These are phyloP conservation scores for Rhodotorula sp. DNA, from an alignment of 1,284 basidiomycete species.

Conservation along the genomic window DNA sequence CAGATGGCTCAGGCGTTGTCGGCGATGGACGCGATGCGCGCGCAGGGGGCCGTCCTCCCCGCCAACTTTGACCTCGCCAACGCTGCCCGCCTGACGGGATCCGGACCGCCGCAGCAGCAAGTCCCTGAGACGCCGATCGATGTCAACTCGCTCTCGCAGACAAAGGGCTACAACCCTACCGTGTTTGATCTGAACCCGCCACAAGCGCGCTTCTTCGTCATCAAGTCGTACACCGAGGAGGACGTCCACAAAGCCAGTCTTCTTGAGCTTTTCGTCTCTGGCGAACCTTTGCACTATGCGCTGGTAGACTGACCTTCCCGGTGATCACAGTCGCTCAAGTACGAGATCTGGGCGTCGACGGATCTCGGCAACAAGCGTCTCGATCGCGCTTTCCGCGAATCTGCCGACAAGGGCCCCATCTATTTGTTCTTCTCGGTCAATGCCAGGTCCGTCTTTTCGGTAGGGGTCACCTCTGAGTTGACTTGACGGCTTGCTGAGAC, in stretches of 20 bases:
- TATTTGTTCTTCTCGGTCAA: slow-evolving; percentile 97
- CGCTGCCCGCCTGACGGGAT: background rate
- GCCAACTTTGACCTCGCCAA: slow-evolving; percentile 9
- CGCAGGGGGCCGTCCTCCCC: slow-evolving; percentile 19
- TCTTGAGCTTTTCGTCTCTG: background rate
- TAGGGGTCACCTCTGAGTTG: background rate
- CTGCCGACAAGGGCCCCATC: slow-evolving; percentile 78
- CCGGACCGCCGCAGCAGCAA: background rate
- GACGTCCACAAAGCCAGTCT: slow-evolving; percentile 77
- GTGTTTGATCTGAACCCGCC: slow-evolving; percentile 77
- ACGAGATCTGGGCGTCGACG: slow-evolving; percentile 92
- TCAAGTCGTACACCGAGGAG: slow-evolving; percentile 96
- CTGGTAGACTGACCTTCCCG: slow-evolving; percentile 60
- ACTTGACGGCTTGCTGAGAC: background rate
- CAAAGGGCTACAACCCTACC: slow-evolving; percentile 85
- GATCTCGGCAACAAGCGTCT: slow-evolving; percentile 92
- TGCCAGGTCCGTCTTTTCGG: slow-evolving; percentile 59
- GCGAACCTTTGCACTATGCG: slow-evolving; percentile 55
- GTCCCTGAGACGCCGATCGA: slow-evolving; percentile 55
- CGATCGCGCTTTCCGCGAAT: slow-evolving; percentile 92
- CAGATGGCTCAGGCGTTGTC: slow-evolving; percentile 35
- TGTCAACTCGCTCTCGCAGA: slow-evolving; percentile 76
- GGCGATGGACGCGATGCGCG: slow-evolving; percentile 36
- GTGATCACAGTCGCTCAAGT: slow-evolving; percentile 28
- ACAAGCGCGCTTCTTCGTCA: slow-evolving; percentile 87